Evolutionary conservation across 441 rosid genomes (phyloP), one percentile per base, ranked within the genome.

Genomic region (Brassica balearica): DNA sequence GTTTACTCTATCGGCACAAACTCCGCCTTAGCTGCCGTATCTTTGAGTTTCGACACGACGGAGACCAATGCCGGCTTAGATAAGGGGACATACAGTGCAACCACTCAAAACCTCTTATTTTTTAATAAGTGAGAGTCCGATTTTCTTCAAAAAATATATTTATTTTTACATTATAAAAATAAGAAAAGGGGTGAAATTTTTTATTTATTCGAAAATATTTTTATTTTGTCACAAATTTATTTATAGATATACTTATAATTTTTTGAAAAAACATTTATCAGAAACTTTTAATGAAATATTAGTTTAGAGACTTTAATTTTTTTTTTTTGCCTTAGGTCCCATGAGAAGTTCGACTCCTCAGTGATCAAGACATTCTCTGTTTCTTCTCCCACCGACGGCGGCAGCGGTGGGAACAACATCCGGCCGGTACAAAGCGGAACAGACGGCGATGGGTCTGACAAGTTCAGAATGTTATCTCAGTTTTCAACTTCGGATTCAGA

Each of bases 1-100:
- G 97, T 93, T 7, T 62, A 89, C 82, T 95, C 99, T 3, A 85
- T 95, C 79, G 89, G 85, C 3, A 82, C 64, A 68, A 85, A 84
- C 85, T 64, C 73, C 0, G 93, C 97, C 4, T 72, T 90, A 0
- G 91, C 94, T 3, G 86, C 73, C 11, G 14, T 82, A 2, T 79
- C 73, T 10, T 72, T 66, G 9, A 22, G 5, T 20, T 66, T 66
- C 0, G 89, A 84, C 29, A 71, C 77, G 6, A 68, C 77, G 23
- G 82, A 88, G 19, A 0, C 34, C 34, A 29, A 29, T 29, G 34
- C 34, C 5, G 34, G 34, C 34, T 29, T 29, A 29, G 34, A 29
- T 29, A 29, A 29, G 34, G 34, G 34, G 34, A 29, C 34, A 29
- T 4, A 29, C 34, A 29, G 34, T 29, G 34, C 34, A 1, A 29